These are phyloP conservation scores for Toxoplasma gondii DNA, from an alignment of 169 alveolate genomes.

Conservation along the genomic window DNA sequence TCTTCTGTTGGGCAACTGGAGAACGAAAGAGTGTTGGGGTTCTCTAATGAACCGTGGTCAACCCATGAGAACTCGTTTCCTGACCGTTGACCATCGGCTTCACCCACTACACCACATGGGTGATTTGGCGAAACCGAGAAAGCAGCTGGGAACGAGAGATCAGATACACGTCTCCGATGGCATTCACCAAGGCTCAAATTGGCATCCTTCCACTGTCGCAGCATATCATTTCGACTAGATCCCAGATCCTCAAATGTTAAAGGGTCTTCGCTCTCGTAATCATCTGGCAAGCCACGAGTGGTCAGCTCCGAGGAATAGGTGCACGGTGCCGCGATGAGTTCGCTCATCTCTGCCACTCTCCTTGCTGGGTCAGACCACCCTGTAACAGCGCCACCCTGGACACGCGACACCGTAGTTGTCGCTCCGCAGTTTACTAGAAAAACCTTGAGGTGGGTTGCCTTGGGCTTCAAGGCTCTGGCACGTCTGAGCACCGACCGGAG, in stretches of 20 bases:
- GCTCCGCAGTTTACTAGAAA: not conserved
- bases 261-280: not conserved
- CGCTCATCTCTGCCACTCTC: not conserved
- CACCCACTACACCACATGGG: not conserved
- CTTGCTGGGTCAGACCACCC: not conserved
- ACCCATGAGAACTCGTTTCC: not conserved
- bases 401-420: not conserved
- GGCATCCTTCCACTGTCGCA: not conserved
- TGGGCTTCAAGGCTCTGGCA: constrained; percentile 10
- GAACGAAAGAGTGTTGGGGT: not conserved
- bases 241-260: not conserved
- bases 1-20: not conserved
- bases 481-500: not conserved
- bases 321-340: not conserved
- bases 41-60: not conserved
- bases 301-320: not conserved
- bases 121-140: not conserved
- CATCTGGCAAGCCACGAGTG: not conserved
- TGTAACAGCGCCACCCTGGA: not conserved
- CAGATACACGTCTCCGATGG: too few relatives aligned
- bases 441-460: constrained; percentile 11
- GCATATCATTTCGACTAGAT: not conserved
- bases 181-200: too few relatives aligned
- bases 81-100: not conserved
- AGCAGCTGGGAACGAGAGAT: not conserved